Conservation (phyloP, 2,329 filamentous ascomycete genomes). For the Fusarium cyanostomum region DNA sequence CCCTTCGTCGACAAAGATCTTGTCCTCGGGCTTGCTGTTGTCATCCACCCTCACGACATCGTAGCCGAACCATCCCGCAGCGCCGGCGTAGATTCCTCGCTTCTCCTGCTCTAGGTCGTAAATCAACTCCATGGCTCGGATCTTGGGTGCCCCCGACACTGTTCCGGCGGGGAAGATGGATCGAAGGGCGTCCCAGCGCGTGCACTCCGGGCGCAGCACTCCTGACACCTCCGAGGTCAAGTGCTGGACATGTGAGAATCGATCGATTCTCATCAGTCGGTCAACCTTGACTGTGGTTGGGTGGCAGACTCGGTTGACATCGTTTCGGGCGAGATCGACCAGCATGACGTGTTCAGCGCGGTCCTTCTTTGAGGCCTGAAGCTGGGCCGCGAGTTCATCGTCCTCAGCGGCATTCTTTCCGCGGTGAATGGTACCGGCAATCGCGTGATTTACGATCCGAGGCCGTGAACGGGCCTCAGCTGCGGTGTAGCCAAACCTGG, state of each 20-base stretch:
- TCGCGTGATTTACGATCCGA: conserved; percentile 93
- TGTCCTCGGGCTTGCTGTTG: conserved; percentile 47
- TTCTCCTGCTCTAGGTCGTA: conserved; percentile 94
- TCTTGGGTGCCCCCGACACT: conserved; percentile 94
- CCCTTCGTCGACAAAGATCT: conserved; percentile 66
- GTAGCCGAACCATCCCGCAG: conserved; percentile 97
- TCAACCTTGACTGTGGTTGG: conserved; percentile 90
- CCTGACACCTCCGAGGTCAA: conserved; percentile 96
- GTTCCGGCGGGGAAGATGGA: conserved; percentile 98
- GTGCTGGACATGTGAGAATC: conserved; percentile 97
- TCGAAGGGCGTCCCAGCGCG: conserved; percentile 93
- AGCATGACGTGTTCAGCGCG: conserved; percentile 97
- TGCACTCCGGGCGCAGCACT: conserved; percentile 82
- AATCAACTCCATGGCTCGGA: conserved; percentile 96
- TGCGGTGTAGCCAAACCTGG: conserved; percentile 40
- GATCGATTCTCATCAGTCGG: conserved; percentile 91
- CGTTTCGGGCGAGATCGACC: conserved; percentile 94
- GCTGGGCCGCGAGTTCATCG: conserved; percentile 75
- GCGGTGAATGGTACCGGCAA: conserved; percentile 93
- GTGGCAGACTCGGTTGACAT: conserved; percentile 95
- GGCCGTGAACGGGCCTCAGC: conserved; percentile 69
- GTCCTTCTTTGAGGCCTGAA: conserved; percentile 78
- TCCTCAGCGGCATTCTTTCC: conserved; percentile 78
- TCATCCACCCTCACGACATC: conserved; percentile 73
- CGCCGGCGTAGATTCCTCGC: conserved; percentile 92